Percentiles rank a stretch among this genome's conserved stretches.
Conservation (phyloP, 1,284 basidiomycete genomes). For the Leccinum fallax region DNA sequence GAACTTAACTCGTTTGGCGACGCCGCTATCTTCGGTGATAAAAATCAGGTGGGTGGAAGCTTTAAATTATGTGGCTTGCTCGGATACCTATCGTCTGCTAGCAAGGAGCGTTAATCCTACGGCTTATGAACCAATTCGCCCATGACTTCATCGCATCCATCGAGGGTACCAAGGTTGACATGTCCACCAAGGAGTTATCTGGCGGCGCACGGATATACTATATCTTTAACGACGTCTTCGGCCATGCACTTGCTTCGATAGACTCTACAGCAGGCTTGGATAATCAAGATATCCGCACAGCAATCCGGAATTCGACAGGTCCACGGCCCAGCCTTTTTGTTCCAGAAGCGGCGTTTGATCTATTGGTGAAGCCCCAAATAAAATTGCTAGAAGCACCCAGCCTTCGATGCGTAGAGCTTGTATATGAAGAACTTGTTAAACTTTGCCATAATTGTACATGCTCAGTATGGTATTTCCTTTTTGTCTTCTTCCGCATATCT, state of each 20-base stretch:
- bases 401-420: constrained; percentile 94
- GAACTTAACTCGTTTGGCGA: constrained; percentile 97
- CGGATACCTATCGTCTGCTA: constrained; percentile 29
- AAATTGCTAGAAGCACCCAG: constrained; percentile 94
- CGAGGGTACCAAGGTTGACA: constrained; percentile 96
- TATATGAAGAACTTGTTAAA: constrained; percentile 99
- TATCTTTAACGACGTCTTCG: constrained; percentile 99
- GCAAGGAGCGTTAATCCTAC: constrained; percentile 87
- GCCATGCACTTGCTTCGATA: constrained; percentile 87
- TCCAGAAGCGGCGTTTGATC: constrained; percentile 95
- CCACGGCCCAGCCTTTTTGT: constrained; percentile 96
- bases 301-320: constrained; percentile 97
- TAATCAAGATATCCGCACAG: constrained; percentile 95
- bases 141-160: constrained; percentile 97
- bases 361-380: constrained; percentile 98
- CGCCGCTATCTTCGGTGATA: constrained; percentile 89
- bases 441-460: constrained; percentile 99
- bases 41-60: constrained; percentile 67
- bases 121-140: constrained; percentile 99
- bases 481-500: constrained; percentile 8
- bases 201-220: constrained; percentile 99
- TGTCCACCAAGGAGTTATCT: constrained; percentile 98
- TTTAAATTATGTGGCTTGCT: constrained; percentile 6
- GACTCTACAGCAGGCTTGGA: constrained; percentile 92
- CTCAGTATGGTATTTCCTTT: constrained; percentile 52